Conservation (phyloP, 1,284 basidiomycete genomes). For the Apiotrichum gracile region DNA sequence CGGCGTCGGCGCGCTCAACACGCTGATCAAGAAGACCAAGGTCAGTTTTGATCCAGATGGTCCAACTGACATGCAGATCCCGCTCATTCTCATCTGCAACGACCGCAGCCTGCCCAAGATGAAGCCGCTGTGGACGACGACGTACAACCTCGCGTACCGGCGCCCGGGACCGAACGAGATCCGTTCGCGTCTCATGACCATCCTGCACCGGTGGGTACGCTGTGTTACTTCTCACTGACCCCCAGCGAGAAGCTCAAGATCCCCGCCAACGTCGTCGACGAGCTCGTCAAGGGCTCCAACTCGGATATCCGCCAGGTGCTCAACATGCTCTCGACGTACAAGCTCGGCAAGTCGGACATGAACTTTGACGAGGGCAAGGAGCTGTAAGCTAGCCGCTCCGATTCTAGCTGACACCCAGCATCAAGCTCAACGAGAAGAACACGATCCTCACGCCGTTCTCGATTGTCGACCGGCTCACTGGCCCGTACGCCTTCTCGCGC, state of each 20-base stretch:
- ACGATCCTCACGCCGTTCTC: constrained; percentile 85
- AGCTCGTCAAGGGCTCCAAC: constrained; percentile 79
- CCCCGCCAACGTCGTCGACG: constrained; percentile 82
- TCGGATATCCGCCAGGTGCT: constrained; percentile 94
- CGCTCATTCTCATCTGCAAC: constrained; percentile 97
- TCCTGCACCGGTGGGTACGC: constrained; percentile 69
- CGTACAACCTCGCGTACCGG: constrained; percentile 69
- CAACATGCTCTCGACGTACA: constrained; percentile 98
- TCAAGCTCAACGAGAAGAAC: constrained; percentile 87
- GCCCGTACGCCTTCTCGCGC: constrained; percentile 79
- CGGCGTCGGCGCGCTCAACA: constrained; percentile 87
- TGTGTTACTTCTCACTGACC: not conserved
- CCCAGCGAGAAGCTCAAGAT: constrained; percentile 84
- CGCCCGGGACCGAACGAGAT: constrained; percentile 68
- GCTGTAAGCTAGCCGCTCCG: constrained; percentile 56
- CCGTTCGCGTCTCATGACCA: constrained; percentile 79
- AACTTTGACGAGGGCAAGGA: constrained; percentile 84
- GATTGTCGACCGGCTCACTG: constrained; percentile 74
- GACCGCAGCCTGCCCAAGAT: constrained; percentile 81
- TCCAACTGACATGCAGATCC: constrained; percentile 56
- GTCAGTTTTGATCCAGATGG: constrained; percentile 45
- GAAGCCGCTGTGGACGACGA: constrained; percentile 72
- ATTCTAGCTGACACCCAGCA: constrained; percentile 49
- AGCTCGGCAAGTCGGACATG: constrained; percentile 70
- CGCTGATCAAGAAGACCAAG: constrained; percentile 88